These are phyloP conservation scores for Phytophthora aleatoria DNA, from an alignment of 352 stramenopile species.

Conservation along the genomic window DNA sequence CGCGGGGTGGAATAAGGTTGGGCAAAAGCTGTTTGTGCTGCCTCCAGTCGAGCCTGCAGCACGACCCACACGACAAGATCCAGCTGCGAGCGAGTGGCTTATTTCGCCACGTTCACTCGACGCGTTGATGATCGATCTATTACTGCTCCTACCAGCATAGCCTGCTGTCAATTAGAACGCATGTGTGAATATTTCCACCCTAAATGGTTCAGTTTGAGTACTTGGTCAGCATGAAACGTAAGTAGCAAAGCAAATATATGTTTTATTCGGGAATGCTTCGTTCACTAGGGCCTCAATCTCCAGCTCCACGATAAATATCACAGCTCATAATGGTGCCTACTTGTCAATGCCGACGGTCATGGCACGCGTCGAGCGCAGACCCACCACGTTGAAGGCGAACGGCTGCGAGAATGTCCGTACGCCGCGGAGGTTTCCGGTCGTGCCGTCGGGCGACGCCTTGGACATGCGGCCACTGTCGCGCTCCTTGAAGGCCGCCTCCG, in stretches of 20 bases:
- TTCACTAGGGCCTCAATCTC: constrained; percentile 3
- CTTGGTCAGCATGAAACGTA: too few relatives aligned
- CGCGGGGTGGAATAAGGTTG: background rate
- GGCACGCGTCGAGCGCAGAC: constrained; percentile 42
- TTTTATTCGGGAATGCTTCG: constrained; percentile 23
- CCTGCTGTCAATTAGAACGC: background rate
- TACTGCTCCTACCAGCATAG: background rate
- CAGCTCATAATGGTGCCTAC: constrained; percentile 28
- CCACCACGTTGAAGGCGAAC: constrained; percentile 48
- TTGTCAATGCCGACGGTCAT: constrained; percentile 40
- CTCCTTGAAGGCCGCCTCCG: constrained; percentile 49
- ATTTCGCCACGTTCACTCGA: background rate
- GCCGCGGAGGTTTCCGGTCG: constrained; percentile 19
- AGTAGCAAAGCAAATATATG: constrained; percentile 18
- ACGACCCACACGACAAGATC: background rate
- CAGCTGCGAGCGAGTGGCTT: background rate
- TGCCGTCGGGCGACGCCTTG: constrained; percentile 22
- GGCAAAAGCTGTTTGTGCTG: background rate
- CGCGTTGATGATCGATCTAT: too few relatives aligned
- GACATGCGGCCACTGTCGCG: constrained; percentile 38
- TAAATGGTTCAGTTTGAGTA: background rate
- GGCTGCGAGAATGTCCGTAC: constrained; percentile 47
- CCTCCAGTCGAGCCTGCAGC: background rate
- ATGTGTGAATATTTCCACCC: background rate
- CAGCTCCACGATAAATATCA: constrained; percentile 41